A percentile compares a stretch with the other conserved stretches of the same genome.
These are phyloP conservation scores for Citrus inodora DNA, from an alignment of 345 rosid genomes.

Conservation along the genomic window DNA sequence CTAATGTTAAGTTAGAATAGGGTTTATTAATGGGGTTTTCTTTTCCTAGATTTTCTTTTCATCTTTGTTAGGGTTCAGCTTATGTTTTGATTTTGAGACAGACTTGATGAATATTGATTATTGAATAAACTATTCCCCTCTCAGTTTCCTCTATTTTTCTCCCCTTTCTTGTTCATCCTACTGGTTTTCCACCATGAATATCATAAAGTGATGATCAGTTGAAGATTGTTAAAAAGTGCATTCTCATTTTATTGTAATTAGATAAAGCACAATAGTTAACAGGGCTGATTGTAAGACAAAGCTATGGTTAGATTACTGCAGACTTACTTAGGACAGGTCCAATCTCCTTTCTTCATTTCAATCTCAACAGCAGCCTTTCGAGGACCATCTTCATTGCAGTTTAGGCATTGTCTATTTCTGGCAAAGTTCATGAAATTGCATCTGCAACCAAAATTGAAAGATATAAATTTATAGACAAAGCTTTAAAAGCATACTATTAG, in stretches of 20 bases:
- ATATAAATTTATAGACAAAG: not conserved
- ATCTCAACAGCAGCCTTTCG: constrained; percentile 18
- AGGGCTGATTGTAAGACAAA: not conserved
- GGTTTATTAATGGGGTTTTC: not conserved
- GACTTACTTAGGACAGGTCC: constrained; percentile 74
- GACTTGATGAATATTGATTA: not conserved
- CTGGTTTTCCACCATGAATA: not conserved
- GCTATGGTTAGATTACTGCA: not conserved
- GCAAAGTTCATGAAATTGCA: constrained; percentile 57
- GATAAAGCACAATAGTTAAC: not conserved
- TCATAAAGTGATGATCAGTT: not conserved
- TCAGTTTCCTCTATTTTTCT: not conserved
- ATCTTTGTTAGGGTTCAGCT: not conserved
- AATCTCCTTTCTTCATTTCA: constrained; percentile 62
- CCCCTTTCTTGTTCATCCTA: not conserved
- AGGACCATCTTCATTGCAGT: constrained; percentile 44
- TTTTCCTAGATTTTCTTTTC: not conserved
- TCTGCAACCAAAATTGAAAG: constrained; percentile 29
- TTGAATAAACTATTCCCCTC: not conserved
- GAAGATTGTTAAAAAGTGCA: not conserved
- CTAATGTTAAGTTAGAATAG: not conserved
- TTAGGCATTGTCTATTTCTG: constrained; percentile 38
- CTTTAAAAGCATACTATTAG: not conserved
- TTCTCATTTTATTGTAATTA: not conserved
- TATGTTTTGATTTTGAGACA: not conserved